phyloP scores from a whole-genome alignment of 1,284 basidiomycete species.

The Fomitopsis schrenkii region DNA sequence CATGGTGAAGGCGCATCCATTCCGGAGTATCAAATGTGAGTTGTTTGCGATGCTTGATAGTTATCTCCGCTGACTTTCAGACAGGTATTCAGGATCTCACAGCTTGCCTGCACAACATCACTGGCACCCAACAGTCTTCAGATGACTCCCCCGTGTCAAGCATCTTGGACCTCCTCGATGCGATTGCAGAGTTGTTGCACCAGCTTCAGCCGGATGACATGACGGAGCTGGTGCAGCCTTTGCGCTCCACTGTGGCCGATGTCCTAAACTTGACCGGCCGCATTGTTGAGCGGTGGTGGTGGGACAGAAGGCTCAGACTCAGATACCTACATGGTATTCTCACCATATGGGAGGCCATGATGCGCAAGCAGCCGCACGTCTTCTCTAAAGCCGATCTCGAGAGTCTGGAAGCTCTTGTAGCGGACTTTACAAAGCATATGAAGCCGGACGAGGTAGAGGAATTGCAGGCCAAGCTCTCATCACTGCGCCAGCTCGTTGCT shows the following conservation, averaged over 20 bases:
- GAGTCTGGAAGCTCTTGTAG: not conserved
- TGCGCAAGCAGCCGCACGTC: not conserved
- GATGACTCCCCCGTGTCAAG: not conserved
- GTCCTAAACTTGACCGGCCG: not conserved
- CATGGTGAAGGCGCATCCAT: not conserved
- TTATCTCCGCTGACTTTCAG: not conserved
- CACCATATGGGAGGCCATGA: not conserved
- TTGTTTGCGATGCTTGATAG: not conserved
- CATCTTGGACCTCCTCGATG: not conserved
- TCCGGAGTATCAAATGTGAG: not conserved
- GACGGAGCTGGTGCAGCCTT: not conserved
- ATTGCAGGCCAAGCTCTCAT: not conserved
- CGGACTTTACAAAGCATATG: not conserved
- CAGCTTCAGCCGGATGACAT: not conserved
- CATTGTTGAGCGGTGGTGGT: too few relatives aligned
- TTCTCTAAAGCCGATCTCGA: not conserved
- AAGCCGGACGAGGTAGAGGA: not conserved
- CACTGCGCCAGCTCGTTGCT: slow-evolving; percentile 34
- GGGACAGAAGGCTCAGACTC: too few relatives aligned
- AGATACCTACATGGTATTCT: not conserved
- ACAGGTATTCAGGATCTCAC: not conserved
- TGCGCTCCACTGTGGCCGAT: not conserved
- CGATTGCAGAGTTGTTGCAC: not conserved
- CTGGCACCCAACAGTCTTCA: not conserved
- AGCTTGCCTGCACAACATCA: not conserved